phyloP scores from a whole-genome alignment of 2,329 filamentous ascomycete genomes.

The Nigrospora sphaerica region DNA sequence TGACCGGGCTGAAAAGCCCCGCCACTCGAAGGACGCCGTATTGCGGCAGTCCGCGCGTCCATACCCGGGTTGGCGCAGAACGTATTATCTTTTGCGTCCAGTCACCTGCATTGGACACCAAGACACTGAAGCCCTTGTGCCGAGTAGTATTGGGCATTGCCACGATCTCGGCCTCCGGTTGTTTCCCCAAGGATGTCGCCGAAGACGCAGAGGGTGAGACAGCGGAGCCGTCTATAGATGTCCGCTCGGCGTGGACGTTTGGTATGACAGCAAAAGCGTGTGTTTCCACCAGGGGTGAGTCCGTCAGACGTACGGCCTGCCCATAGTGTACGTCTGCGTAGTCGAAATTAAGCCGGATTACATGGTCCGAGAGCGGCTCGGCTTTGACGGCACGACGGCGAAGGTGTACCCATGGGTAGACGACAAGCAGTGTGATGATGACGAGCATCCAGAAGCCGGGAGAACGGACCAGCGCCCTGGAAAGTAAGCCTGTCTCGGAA shows the following conservation, averaged over 20 bases:
- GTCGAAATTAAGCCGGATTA: conserved; percentile 50
- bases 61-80: conserved; percentile 45
- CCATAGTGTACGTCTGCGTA: conserved; percentile 40
- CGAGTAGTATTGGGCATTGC: background rate
- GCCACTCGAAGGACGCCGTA: conserved; percentile 52
- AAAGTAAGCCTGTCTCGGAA: conserved; percentile 20
- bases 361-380: conserved; percentile 55
- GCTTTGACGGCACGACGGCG: conserved; percentile 48
- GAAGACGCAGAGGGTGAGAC: background rate
- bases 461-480: conserved; percentile 30
- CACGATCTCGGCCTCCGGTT: too few species aligned
- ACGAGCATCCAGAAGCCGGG: conserved; percentile 49
- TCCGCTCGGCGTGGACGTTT: conserved; percentile 21
- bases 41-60: conserved; percentile 52
- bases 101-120: conserved; percentile 58
- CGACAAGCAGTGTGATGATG: conserved; percentile 45
- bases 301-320: conserved; percentile 43
- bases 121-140: conserved; percentile 42
- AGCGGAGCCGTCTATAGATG: background rate
- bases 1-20: conserved; percentile 46
- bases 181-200: conserved; percentile 11
- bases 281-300: conserved; percentile 49
- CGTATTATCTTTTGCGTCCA: conserved; percentile 54
- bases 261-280: conserved; percentile 57
- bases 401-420: conserved; percentile 56